phyloP scores from a whole-genome alignment of 2,329 filamentous ascomycete genomes.

The Beauveria caledonica region DNA sequence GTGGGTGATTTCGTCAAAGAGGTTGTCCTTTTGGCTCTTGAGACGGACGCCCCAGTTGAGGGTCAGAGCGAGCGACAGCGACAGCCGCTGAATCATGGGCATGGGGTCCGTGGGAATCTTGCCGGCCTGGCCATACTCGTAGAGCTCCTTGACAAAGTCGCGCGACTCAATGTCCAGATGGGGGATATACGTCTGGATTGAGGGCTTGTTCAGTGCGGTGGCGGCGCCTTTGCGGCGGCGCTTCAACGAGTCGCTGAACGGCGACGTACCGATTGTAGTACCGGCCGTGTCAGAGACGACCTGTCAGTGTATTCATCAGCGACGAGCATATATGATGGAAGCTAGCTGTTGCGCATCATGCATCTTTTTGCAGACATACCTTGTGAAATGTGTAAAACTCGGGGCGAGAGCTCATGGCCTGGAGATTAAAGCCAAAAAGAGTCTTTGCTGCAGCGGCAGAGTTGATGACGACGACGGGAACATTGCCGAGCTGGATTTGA shows the following conservation, averaged over 20 bases:
- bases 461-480: constrained; percentile 48
- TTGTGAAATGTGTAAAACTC: constrained; percentile 54
- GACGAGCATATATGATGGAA: too few relatives aligned
- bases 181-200: constrained; percentile 52
- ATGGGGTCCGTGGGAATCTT: constrained; percentile 50
- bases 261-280: constrained; percentile 60
- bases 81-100: constrained; percentile 59
- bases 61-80: constrained; percentile 53
- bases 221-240: constrained; percentile 56
- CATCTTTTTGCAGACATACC: constrained; percentile 21
- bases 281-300: constrained; percentile 57
- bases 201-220: constrained; percentile 56
- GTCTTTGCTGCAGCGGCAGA: constrained; percentile 41
- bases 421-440: constrained; percentile 44
- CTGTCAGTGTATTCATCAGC: constrained; percentile 22
- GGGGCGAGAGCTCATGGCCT: constrained; percentile 46
- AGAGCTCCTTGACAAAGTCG: constrained; percentile 53
- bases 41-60: constrained; percentile 60
- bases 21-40: constrained; percentile 44
- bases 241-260: constrained; percentile 58
- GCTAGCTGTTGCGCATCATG: background rate
- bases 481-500: constrained; percentile 49
- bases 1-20: constrained; percentile 56
- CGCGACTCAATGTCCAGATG: constrained; percentile 56
- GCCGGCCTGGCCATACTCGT: constrained; percentile 48